Conservation (phyloP, 75 land plant species). For the Azolla pinnata region DNA sequence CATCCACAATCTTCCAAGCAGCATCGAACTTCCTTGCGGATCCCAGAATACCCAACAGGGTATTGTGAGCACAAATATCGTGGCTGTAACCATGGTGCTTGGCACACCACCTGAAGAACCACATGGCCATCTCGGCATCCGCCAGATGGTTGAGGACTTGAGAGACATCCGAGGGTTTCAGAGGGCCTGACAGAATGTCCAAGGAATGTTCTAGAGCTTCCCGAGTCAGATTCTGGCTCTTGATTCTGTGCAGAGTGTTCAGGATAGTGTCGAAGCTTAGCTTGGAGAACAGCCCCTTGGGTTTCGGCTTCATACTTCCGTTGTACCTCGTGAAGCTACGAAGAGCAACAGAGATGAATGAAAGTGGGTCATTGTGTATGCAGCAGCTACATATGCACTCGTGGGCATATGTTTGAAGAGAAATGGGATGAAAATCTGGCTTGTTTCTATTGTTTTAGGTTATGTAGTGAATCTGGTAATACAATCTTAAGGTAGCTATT, state of each 20-base stretch:
- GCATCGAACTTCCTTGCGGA: constrained; percentile 33
- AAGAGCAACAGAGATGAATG: too few relatives aligned
- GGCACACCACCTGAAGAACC: constrained; percentile 46
- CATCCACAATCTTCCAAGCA: constrained; percentile 4
- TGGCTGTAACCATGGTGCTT: constrained; percentile 41
- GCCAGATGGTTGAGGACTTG: constrained; percentile 5
- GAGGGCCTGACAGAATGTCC: not conserved
- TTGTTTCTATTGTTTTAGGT: too few relatives aligned
- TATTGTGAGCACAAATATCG: constrained; percentile 36
- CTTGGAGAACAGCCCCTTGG: not conserved
- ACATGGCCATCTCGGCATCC: constrained; percentile 1
- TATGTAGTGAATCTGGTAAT: too few relatives aligned
- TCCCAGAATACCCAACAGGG: constrained; percentile 37
- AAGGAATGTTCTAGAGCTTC: not conserved
- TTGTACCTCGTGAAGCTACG: too few relatives aligned
- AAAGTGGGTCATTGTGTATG: too few relatives aligned
- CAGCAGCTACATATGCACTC: too few relatives aligned
- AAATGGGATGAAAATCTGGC: too few relatives aligned
- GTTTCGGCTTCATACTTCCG: too few relatives aligned
- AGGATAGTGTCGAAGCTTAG: not conserved
- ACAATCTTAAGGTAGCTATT: too few relatives aligned
- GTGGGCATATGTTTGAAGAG: too few relatives aligned
- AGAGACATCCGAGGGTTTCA: not conserved
- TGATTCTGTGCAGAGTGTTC: not conserved
- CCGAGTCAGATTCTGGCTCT: too few relatives aligned